These are phyloP conservation scores for Conoideocrella luteorostrata DNA, from an alignment of 2,329 filamentous ascomycete genomes.

Conservation along the genomic window DNA sequence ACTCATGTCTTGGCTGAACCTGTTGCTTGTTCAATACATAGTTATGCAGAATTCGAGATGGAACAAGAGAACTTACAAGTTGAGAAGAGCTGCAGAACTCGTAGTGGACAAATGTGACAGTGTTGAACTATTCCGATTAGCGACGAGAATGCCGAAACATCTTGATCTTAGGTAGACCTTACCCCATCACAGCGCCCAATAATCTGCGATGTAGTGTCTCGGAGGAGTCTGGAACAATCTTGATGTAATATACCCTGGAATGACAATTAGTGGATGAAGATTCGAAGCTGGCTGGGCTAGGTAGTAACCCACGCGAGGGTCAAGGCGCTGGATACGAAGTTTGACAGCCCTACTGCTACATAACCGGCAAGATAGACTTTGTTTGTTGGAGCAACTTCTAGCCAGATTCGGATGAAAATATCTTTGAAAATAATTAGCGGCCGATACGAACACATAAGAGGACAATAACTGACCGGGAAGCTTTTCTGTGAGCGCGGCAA, in stretches of 20 bases:
- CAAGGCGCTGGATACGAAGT: not conserved
- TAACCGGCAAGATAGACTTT: slow-evolving; percentile 7
- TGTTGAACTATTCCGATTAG: not conserved
- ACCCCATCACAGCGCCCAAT: slow-evolving; percentile 2
- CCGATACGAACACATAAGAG: not conserved
- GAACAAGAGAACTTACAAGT: not conserved
- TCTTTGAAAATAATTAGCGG: not conserved
- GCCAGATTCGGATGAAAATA: slow-evolving; percentile 6
- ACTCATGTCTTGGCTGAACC: slow-evolving; percentile 11
- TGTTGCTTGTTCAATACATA: not conserved
- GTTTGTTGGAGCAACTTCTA: not conserved
- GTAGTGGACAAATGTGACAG: slow-evolving; percentile 6
- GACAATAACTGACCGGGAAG: not conserved
- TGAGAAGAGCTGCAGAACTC: not conserved
- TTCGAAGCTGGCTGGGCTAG: too few relatives aligned
- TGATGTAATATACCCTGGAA: slow-evolving; percentile 5
- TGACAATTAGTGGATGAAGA: not conserved
- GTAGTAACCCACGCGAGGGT: slow-evolving; percentile 1
- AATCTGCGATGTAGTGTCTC: slow-evolving; percentile 6
- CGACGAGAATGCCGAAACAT: not conserved
- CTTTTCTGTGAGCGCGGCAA: not conserved
- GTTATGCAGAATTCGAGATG: not conserved
- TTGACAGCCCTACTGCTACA: not conserved
- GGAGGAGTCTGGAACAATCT: slow-evolving; percentile 2
- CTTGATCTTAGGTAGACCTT: not conserved